A percentile compares a stretch with the other conserved stretches of the same genome.
Conservation (phyloP, 805 yeast species). For the Candida argentea region DNA sequence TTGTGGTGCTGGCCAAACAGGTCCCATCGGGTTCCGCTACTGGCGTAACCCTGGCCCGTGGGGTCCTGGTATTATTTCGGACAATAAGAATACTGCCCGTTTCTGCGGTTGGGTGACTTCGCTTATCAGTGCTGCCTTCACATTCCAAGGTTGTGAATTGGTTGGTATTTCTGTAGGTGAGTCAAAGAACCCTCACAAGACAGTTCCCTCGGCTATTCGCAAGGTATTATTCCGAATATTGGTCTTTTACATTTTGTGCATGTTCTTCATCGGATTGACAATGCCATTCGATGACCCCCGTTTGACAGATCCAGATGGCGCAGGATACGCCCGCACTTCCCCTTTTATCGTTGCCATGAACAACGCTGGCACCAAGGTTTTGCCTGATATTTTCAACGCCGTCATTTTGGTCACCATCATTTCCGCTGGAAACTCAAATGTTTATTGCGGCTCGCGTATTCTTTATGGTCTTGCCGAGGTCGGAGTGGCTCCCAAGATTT, state of each 20-base stretch:
- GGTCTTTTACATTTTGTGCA: conserved; percentile 53
- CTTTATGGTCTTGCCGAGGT: conserved; percentile 56
- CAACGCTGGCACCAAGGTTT: conserved; percentile 54
- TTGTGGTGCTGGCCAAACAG: conserved; percentile 61
- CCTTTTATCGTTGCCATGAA: conserved; percentile 67
- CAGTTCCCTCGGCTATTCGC: conserved; percentile 64
- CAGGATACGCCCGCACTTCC: conserved; percentile 41
- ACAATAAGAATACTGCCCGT: conserved; percentile 40
- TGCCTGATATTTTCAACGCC: conserved; percentile 66
- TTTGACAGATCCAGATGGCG: conserved; percentile 16
- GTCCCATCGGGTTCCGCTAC: conserved; percentile 70
- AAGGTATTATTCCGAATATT: conserved; percentile 59
- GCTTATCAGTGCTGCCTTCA: conserved; percentile 65
- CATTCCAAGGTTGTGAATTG: conserved; percentile 72
- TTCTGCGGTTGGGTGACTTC: conserved; percentile 65
- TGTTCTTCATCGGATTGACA: conserved; percentile 60
- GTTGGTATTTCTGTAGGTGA: conserved; percentile 74
- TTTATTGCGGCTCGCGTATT: conserved; percentile 63
- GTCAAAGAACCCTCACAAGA: conserved; percentile 54
- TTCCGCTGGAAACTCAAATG: conserved; percentile 74
- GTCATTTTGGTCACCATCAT: conserved; percentile 55
- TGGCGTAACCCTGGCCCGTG: conserved; percentile 76
- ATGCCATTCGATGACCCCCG: conserved; percentile 61
- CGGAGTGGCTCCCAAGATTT: conserved; percentile 45
- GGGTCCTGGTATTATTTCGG: conserved; percentile 53